A percentile compares a stretch with the other conserved stretches of the same genome.
phyloP scores from a whole-genome alignment of 2,329 filamentous ascomycete genomes.

The Thielaviopsis populi region DNA sequence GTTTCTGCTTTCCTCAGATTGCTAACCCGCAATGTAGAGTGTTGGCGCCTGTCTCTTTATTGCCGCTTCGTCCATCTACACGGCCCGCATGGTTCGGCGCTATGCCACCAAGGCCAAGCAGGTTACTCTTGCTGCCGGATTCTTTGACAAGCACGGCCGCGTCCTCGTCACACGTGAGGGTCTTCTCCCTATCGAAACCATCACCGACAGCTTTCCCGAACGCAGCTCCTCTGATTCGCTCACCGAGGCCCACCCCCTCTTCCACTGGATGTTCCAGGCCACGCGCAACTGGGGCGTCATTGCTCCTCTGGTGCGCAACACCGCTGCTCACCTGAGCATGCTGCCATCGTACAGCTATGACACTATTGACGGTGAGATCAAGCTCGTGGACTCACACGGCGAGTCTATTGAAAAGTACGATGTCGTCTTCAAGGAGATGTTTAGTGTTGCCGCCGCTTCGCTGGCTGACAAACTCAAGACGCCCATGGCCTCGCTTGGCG shows the following conservation, averaged over 20 bases:
- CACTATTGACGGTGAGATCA: conserved; percentile 24
- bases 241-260: conserved; percentile 59
- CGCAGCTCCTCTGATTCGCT: conserved; percentile 53
- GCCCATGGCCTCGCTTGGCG: conserved; percentile 47
- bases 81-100: conserved; percentile 36
- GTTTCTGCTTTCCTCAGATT: neutral
- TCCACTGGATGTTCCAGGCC: conserved; percentile 76
- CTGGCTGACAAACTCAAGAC: conserved; percentile 53
- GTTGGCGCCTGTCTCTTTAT: conserved; percentile 46
- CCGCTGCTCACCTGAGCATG: conserved; percentile 53
- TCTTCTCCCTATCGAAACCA: conserved; percentile 54
- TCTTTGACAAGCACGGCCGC: conserved; percentile 51
- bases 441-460: conserved; percentile 64
- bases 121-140: conserved; percentile 42
- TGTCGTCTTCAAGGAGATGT: conserved; percentile 64
- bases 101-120: conserved; percentile 47
- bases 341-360: conserved; percentile 29
- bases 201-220: conserved; percentile 63
- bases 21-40: conserved; percentile 29
- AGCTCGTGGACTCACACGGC: conserved; percentile 37
- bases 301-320: conserved; percentile 50
- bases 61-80: conserved; percentile 38
- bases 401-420: conserved; percentile 55
- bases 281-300: conserved; percentile 63
- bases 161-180: conserved; percentile 58